These are phyloP conservation scores for Trametes hirsuta DNA, from an alignment of 1,284 basidiomycete genomes.

Conservation along the genomic window DNA sequence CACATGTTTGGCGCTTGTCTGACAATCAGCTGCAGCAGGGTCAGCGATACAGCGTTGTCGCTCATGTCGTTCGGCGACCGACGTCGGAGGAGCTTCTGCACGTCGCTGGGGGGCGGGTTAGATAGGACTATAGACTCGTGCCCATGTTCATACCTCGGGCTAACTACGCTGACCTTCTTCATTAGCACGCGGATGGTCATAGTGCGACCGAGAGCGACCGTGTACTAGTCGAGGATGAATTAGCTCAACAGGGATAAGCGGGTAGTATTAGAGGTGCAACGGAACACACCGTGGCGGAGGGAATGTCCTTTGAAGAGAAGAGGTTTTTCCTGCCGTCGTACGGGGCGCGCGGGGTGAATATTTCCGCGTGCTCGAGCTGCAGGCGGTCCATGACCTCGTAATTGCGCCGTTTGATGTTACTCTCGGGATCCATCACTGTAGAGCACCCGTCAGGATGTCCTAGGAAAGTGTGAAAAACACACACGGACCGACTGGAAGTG, in stretches of 20 bases:
- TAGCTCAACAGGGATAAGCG: background rate
- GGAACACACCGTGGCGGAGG: slow-evolving; percentile 7
- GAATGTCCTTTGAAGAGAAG: slow-evolving; percentile 19
- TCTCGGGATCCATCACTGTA: slow-evolving; percentile 11
- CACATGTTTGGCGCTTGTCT: slow-evolving; percentile 32
- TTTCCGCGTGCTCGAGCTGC: slow-evolving; percentile 18
- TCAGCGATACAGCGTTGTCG: slow-evolving; percentile 23
- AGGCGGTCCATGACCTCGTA: slow-evolving; percentile 28
- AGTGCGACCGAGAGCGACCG: slow-evolving; percentile 12
- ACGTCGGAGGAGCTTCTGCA: slow-evolving; percentile 8
- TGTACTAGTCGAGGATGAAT: slow-evolving; percentile 7
- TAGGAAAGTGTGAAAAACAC: background rate
- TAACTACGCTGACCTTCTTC: slow-evolving; percentile 17
- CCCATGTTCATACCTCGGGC: slow-evolving; percentile 9
- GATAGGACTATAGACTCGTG: background rate
- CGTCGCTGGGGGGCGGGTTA: slow-evolving; percentile 3
- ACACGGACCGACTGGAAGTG: slow-evolving; percentile 7
- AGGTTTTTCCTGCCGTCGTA: slow-evolving; percentile 31
- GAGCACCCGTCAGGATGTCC: background rate
- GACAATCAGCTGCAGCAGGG: slow-evolving; percentile 31
- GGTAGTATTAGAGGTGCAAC: background rate
- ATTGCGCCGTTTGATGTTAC: slow-evolving; percentile 16
- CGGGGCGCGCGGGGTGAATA: slow-evolving; percentile 25
- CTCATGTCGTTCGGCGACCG: background rate
- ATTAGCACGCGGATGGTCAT: slow-evolving; percentile 12